These are phyloP conservation scores for Irpex sp. DNA, from an alignment of 1,284 basidiomycete species.

Conservation along the genomic window DNA sequence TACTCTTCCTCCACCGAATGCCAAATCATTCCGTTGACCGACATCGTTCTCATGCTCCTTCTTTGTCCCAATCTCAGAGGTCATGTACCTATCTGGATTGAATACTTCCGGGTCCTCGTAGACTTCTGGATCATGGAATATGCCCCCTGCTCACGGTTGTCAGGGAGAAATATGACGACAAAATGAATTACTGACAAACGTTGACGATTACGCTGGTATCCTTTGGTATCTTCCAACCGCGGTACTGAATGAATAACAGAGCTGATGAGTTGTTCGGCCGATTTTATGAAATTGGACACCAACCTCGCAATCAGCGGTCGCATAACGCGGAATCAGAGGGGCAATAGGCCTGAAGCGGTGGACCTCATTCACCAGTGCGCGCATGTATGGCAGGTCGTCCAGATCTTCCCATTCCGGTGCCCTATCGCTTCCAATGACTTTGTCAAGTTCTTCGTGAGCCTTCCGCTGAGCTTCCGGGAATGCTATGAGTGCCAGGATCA, in stretches of 20 bases:
- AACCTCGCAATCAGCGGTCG: not conserved
- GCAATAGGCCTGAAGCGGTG: not conserved
- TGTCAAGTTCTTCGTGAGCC: slow-evolving; percentile 33
- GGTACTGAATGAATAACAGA: slow-evolving; percentile 9
- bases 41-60: not conserved
- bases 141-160: not conserved
- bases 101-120: not conserved
- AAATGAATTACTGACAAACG: not conserved
- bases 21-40: not conserved
- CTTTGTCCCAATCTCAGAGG: not conserved
- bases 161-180: too few species aligned
- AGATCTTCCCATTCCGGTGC: slow-evolving; percentile 31
- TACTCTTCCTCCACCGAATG: not conserved
- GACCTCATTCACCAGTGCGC: slow-evolving; percentile 35
- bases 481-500: not conserved
- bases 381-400: slow-evolving; percentile 29
- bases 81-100: slow-evolving; percentile 1
- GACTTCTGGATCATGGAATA: not conserved
- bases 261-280: too few species aligned
- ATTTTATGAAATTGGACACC: not conserved
- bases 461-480: slow-evolving; percentile 22
- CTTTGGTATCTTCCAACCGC: slow-evolving; percentile 22
- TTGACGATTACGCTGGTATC: slow-evolving; percentile 22
- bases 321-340: not conserved
- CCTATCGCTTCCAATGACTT: slow-evolving; percentile 29